phyloP scores from a whole-genome alignment of 352 stramenopile species.

The Globisporangium paroecandrum region DNA sequence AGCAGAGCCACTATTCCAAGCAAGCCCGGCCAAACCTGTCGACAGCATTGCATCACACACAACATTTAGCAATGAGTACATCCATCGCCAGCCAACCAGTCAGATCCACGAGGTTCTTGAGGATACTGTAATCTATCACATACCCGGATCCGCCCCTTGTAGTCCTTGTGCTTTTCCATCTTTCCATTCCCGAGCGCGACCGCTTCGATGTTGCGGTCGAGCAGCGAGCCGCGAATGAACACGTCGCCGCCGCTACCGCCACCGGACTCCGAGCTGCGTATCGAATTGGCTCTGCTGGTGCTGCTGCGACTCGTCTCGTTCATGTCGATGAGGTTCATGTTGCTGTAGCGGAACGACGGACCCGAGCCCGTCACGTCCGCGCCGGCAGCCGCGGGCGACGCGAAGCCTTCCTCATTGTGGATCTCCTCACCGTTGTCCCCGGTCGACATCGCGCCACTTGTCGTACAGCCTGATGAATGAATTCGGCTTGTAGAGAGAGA shows the following conservation, averaged over 20 bases:
- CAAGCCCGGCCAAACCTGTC: constrained; percentile 31
- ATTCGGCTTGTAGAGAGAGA: not conserved
- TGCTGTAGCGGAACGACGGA: constrained; percentile 20
- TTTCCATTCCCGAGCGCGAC: constrained; percentile 5
- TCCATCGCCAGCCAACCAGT: not conserved
- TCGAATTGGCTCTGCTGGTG: not conserved
- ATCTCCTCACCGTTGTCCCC: not conserved
- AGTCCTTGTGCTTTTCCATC: constrained; percentile 16
- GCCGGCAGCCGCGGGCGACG: not conserved
- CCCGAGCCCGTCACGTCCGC: not conserved
- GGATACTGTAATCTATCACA: not conserved
- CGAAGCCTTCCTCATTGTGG: not conserved
- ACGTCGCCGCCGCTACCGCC: constrained; percentile 8
- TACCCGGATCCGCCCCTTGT: constrained; percentile 26
- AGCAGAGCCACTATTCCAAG: constrained; percentile 20
- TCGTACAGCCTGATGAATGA: not conserved
- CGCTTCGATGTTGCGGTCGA: constrained; percentile 22
- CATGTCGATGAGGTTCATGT: constrained; percentile 12
- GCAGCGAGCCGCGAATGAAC: constrained; percentile 21
- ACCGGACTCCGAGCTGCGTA: constrained; percentile 4
- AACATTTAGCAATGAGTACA: not conserved
- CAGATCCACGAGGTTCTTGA: not conserved
- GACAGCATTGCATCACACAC: not conserved
- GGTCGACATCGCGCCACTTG: not conserved
- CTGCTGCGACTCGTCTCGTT: constrained; percentile 9